Percentiles rank a stretch among this genome's conserved stretches.
Evolutionary conservation across 2,329 filamentous ascomycete genomes (phyloP).

Genomic region (Leptodontidium sp.): DNA sequence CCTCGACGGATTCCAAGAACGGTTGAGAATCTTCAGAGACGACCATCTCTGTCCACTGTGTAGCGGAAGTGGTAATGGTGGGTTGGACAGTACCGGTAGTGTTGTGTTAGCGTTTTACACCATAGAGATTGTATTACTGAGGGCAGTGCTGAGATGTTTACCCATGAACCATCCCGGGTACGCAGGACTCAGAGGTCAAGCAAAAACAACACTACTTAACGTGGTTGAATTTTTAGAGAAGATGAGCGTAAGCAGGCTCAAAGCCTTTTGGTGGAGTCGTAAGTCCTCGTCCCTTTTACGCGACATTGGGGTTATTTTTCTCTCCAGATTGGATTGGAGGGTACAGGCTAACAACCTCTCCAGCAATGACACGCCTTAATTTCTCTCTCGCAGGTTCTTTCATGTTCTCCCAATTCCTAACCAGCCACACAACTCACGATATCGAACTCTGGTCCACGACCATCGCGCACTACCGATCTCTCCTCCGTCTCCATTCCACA

Average conservation of each 20-base stretch:
- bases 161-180: conserved; percentile 34
- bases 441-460: conserved; percentile 41
- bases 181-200: conserved; percentile 27
- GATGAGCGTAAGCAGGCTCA: conserved; percentile 34
- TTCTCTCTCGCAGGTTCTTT: conserved; percentile 41
- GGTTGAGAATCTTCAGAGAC: conserved; percentile 34
- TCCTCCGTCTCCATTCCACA: conserved; percentile 32
- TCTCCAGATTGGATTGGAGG: not conserved
- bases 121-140: conserved; percentile 36
- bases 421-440: conserved; percentile 36
- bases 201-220: conserved; percentile 30
- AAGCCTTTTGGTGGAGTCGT: conserved; percentile 44
- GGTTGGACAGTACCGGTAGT: conserved; percentile 35
- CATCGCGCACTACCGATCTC: conserved; percentile 38
- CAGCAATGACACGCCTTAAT: conserved; percentile 38
- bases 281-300: conserved; percentile 22
- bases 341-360: not conserved
- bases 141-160: conserved; percentile 36
- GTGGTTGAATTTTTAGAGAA: conserved; percentile 40
- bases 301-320: not conserved
- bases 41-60: conserved; percentile 37
- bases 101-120: conserved; percentile 39
- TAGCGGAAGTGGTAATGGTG: conserved; percentile 21
- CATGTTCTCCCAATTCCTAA: conserved; percentile 41
- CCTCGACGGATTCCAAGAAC: conserved; percentile 34